phyloP scores from a whole-genome alignment of 139 green algal species.

The Chlamydomonas sp. region DNA sequence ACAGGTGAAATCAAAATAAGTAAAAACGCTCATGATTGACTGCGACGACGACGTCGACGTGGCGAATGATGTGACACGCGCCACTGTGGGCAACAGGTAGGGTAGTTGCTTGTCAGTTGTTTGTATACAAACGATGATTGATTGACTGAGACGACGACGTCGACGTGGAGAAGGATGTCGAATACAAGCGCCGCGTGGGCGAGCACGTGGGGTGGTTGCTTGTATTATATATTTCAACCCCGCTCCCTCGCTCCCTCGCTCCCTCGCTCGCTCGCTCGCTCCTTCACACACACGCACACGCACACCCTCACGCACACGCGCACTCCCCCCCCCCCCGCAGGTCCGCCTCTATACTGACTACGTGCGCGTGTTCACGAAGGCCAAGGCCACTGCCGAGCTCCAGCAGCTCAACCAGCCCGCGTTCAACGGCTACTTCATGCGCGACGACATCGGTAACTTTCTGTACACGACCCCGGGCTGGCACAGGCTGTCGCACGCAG shows the following conservation, averaged over 20 bases:
- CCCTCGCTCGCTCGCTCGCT: too few species aligned
- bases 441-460: background rate
- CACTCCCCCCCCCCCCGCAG: background rate
- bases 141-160: too few species aligned
- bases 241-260: background rate
- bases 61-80: too few species aligned
- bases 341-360: constrained; percentile 5
- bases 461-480: too few species aligned
- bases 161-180: too few species aligned
- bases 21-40: background rate
- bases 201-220: background rate
- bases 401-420: background rate
- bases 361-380: background rate
- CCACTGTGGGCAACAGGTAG: too few species aligned
- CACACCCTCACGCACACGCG: background rate
- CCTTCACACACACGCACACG: background rate
- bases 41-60: background rate
- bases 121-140: too few species aligned
- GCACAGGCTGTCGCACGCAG: too few species aligned
- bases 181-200: background rate
- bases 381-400: background rate
- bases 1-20: background rate
- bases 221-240: too few species aligned
- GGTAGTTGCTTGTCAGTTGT: too few species aligned
- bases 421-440: constrained; percentile 10